Conservation (phyloP, 2,329 filamentous ascomycete genomes). For the Hypoxylon sp. region DNA sequence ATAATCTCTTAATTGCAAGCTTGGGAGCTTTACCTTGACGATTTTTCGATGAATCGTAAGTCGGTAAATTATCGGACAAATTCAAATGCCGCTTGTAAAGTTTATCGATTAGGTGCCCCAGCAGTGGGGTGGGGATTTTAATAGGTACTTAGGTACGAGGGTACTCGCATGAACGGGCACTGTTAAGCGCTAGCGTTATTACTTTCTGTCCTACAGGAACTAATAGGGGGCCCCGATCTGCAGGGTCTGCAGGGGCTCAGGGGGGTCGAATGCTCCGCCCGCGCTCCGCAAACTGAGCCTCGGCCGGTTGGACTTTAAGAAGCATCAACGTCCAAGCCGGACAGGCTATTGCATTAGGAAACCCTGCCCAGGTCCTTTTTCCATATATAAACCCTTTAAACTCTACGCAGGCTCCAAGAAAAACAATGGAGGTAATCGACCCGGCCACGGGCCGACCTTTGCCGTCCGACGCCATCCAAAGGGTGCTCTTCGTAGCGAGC, state of each 20-base stretch:
- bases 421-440: slow-evolving; percentile 74
- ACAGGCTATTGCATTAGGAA: background rate
- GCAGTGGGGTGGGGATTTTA: background rate
- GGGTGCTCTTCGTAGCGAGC: slow-evolving; percentile 82
- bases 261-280: slow-evolving; percentile 31
- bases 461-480: slow-evolving; percentile 84
- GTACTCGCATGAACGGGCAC: background rate
- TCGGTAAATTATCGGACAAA: slow-evolving; percentile 39
- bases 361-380: background rate
- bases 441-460: slow-evolving; percentile 78
- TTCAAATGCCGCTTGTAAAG: background rate
- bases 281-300: slow-evolving; percentile 30
- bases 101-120: slow-evolving; percentile 33
- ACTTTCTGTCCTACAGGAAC: slow-evolving; percentile 21
- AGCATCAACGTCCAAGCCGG: slow-evolving; percentile 19
- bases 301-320: slow-evolving; percentile 16
- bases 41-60: slow-evolving; percentile 36
- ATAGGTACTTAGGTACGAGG: slow-evolving; percentile 12
- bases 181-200: slow-evolving; percentile 20
- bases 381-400: background rate
- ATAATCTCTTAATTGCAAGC: slow-evolving; percentile 9
- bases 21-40: slow-evolving; percentile 26
- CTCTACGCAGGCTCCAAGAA: slow-evolving; percentile 11
- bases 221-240: slow-evolving; percentile 29
- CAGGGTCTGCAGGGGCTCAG: slow-evolving; percentile 37